Evolutionary conservation across 2,329 filamentous ascomycete genomes (phyloP).

Genomic region (Cordyceps javanica): DNA sequence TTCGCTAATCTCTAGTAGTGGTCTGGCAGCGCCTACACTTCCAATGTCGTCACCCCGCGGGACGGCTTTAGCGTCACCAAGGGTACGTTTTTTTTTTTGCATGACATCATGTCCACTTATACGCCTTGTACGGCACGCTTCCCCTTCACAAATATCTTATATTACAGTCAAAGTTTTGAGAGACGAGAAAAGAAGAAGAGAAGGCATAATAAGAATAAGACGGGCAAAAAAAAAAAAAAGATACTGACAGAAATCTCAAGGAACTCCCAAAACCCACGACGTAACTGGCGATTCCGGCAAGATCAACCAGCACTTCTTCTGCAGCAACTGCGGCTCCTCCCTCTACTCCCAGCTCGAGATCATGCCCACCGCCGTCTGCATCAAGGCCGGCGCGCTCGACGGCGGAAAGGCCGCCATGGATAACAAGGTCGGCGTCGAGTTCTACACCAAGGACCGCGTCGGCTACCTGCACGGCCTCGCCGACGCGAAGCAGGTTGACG

Average conservation of each 20-base stretch:
- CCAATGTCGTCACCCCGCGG: slow-evolving; percentile 45
- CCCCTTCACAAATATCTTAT: background rate
- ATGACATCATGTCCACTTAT: background rate
- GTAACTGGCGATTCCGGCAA: slow-evolving; percentile 43
- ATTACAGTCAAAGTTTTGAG: too few relatives aligned
- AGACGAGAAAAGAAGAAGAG: background rate
- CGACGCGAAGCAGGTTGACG: slow-evolving; percentile 41
- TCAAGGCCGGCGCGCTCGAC: slow-evolving; percentile 48
- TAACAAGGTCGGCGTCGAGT: slow-evolving; percentile 41
- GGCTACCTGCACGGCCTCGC: slow-evolving; percentile 34
- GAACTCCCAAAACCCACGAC: slow-evolving; percentile 42
- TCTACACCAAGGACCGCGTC: slow-evolving; percentile 45
- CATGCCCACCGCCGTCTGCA: slow-evolving; percentile 42
- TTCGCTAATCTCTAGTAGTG: slow-evolving; percentile 25
- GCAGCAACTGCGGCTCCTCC: slow-evolving; percentile 42
- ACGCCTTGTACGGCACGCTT: too few relatives aligned
- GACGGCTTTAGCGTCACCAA: slow-evolving; percentile 42
- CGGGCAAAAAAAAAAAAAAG: background rate
- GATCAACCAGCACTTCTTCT: slow-evolving; percentile 51
- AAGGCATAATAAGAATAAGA: too few relatives aligned
- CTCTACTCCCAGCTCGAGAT: slow-evolving; percentile 47
- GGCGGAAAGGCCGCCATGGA: slow-evolving; percentile 37
- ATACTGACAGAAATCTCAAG: slow-evolving; percentile 20
- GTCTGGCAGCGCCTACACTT: slow-evolving; percentile 48
- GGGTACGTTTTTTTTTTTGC: slow-evolving; percentile 31